Conservation (phyloP, 768 basidiomycete genomes). For the Boletus bicolor region DNA sequence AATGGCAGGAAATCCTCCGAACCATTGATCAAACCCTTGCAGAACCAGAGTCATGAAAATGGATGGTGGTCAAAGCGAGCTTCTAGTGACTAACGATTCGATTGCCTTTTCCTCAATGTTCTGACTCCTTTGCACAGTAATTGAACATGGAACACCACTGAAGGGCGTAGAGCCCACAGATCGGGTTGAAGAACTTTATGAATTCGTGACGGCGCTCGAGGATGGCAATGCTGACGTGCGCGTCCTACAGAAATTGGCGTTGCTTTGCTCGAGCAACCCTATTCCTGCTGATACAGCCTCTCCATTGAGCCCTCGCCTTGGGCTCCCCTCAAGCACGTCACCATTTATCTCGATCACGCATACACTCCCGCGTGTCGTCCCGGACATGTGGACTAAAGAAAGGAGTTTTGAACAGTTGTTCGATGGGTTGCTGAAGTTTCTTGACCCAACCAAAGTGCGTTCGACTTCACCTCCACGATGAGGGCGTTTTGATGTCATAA, state of each 20-base stretch:
- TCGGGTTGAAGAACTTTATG: slow-evolving; percentile 48
- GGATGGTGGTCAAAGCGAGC: slow-evolving; percentile 85
- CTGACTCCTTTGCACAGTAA: slow-evolving; percentile 22
- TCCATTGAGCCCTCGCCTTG: slow-evolving; percentile 50
- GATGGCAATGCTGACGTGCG: slow-evolving; percentile 48
- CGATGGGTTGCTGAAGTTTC: slow-evolving; percentile 56
- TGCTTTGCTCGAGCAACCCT: slow-evolving; percentile 60
- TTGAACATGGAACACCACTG: slow-evolving; percentile 47
- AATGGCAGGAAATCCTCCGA: slow-evolving; percentile 46
- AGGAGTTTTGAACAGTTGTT: slow-evolving; percentile 71
- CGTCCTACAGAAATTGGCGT: slow-evolving; percentile 62
- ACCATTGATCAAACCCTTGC: slow-evolving; percentile 67
- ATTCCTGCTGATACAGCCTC: slow-evolving; percentile 42
- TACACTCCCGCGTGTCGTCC: slow-evolving; percentile 40
- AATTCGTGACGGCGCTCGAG: slow-evolving; percentile 53
- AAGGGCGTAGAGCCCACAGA: slow-evolving; percentile 39
- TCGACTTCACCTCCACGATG: not conserved
- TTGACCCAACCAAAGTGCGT: slow-evolving; percentile 63
- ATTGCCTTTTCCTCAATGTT: not conserved
- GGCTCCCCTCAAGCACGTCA: slow-evolving; percentile 55
- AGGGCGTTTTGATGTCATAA: not conserved
- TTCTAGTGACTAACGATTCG: slow-evolving; percentile 47
- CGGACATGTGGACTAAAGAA: slow-evolving; percentile 71
- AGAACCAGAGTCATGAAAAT: slow-evolving; percentile 64
- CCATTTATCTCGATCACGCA: slow-evolving; percentile 44